Base-by-base conservation (phyloP, 1,284 basidiomycete genomes). In the Psilocybe mexicana region DNA sequence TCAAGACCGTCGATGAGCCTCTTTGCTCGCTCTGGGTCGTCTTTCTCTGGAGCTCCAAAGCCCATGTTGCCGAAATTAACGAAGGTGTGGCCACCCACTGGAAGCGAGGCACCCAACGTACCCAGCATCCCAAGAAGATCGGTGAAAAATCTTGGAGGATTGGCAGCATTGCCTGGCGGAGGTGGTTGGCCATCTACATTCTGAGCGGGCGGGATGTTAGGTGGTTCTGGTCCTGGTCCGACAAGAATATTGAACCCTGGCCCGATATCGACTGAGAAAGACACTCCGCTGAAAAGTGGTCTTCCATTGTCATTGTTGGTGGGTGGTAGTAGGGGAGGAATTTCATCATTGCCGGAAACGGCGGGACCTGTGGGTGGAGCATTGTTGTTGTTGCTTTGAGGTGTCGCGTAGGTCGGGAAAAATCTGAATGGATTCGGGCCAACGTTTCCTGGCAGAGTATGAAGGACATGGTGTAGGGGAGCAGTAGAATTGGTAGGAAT, bases 1-100 rank as follows among this genome's bases (percentile, higher is more conserved):
- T 90, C 87, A 6, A 92, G 69, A 1, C 83, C 89, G 36, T 75
- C 76, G 3, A 92, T 71, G 12, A 90, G 76, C 60, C 74, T 78
- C 68, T 80, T 79, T 2, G 87, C 88, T 33, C 87, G 77, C 58
- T 82, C 83, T 0, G 86, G 85, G 63, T 88, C 86, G 58, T 90
- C 88, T 18, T 74, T 74, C 86, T 85, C 63, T 85, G 83, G 62
- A 49, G 78, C 76, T n/a, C 26, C 72, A 64, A 58, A 67, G 52
- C 44, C 59, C 40, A 52, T 65, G 66, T 54, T 59, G 48, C 51
- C 68, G 55, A 52, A 35, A 33, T 61, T 55, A 24, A 69, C 36
- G 24, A 57, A 57, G 28, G 69, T 61, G 18, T 53, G 47, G 30
- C 60, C 53, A 1, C 60, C 58, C 6, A 60, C 33, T 6, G 5